Evolutionary conservation across 2,329 filamentous ascomycete species (phyloP), one percentile per base, ranked within the genome.

Genomic region (Verticillium tricorpus): DNA sequence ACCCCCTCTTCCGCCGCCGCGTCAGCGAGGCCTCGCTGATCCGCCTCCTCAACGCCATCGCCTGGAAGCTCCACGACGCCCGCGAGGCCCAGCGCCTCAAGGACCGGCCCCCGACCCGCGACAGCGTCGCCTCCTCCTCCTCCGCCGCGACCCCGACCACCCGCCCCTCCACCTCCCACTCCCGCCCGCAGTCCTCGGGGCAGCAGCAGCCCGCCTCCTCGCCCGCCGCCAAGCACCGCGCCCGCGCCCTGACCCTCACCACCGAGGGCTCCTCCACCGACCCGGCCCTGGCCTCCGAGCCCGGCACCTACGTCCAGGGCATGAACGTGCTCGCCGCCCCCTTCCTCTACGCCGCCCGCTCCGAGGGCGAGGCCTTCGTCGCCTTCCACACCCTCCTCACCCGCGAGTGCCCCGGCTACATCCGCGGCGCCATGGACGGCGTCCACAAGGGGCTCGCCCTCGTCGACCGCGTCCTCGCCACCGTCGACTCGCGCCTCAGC

Each of bases 261-360:
- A 88, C 84, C 0, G 86, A 89, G 70, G 82, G 87, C 64, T 83
- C 89, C 67, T 86, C 89, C 65, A 79, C 80, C 7, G 64, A 65
- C 45, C 60, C 64, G 8, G 84, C 83, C 62, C 70, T 74, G 22
- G 80, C 78, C 2, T 77, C 79, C 35, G 89, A 92, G 68, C 85
- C 91, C 12, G 92, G 93, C 35, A 93, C 91, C 50, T 99, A 99
- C 70, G 94, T 99, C 2, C 95, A 99, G 76, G 95, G 95, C 67
- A 98, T 99, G 94, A 99, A 99, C 73, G 95, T 99, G 50, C 85
- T 99, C 17, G 94, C 93, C 11, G 95, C 95, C 1, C 95, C 95
- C 0, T 97, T 99, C 72, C 82, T 99, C 56, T 99, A 99, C 74
- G 93, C 92, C 5, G 93, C 95, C 1, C 89, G 93, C 62, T 97